Base-by-base conservation (phyloP, 768 basidiomycete species). In the Serendipita sp. region DNA sequence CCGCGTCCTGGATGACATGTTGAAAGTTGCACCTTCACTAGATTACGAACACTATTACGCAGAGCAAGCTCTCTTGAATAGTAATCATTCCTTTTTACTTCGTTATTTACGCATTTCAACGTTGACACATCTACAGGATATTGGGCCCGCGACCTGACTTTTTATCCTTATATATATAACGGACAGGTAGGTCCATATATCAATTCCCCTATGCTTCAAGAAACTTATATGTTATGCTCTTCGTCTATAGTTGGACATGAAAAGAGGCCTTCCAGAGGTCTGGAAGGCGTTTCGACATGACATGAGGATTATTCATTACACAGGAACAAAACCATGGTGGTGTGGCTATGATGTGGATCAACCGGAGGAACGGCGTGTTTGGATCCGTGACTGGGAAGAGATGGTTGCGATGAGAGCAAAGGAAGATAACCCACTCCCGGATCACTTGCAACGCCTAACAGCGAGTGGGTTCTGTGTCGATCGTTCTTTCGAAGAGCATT, bases 261-360 rank as follows among this genome's bases (percentile, higher is more conserved):
- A 66, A 58, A 58, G 65, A 13, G 65, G 60, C 36, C 63, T 46
- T 35, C 65, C 65, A 8, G 13, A 66, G 5, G 32, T 63, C 63
- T 66, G 65, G 65, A 11, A 63, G 62, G n/a, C 23, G 18, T 66
- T 66, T 46, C 30, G 11, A 28, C 16, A 46, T n/a, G 65, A 66
- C 65, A 60, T 66, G 15, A 32, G 47, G 35, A 63, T 66, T 44
- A 41, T 66, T 18, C 65, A 66, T 48, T 66, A 66, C 35, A 66
- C 65, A 45, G 58, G 65, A 11, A 46, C 47, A 15, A 66, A 66
- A 36, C 65, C 65, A 16, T 66, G 65, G 65, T 36, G 63, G 28
- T 66, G 65, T 44, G 44, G 63, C 41, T 32, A 48, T 11, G 34
- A 44, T 38, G 28, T 30, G 30, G 65, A 66, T 35, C 60, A 45